These are phyloP conservation scores for Sistotremastrum niveocremeum DNA, from an alignment of 768 basidiomycete genomes.

Conservation along the genomic window DNA sequence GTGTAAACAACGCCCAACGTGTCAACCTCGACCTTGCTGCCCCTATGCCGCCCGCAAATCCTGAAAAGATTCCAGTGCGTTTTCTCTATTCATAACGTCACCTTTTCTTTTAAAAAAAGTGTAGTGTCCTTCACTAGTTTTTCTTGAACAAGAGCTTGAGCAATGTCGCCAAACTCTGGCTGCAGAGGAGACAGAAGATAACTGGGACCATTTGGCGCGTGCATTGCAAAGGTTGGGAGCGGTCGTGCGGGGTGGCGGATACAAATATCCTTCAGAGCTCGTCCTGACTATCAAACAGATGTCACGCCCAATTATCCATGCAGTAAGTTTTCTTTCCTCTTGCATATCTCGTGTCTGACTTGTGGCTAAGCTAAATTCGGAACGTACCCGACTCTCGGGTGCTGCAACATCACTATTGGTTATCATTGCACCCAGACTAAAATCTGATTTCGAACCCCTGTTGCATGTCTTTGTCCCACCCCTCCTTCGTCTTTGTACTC, in stretches of 20 bases:
- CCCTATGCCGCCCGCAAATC: too few relatives aligned
- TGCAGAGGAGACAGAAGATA: conserved; percentile 60
- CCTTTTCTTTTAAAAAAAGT: too few relatives aligned
- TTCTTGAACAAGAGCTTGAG: conserved; percentile 28
- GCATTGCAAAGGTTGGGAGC: conserved; percentile 32
- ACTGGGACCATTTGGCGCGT: conserved; percentile 57
- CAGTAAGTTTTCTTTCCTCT: conserved; percentile 21
- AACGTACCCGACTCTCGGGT: conserved; percentile 59
- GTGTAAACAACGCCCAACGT: too few relatives aligned
- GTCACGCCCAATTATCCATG: conserved; percentile 38
- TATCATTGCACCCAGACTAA: conserved; percentile 40
- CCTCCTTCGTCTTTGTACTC: conserved; percentile 50
- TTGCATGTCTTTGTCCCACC: conserved; percentile 54
- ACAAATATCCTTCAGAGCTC: conserved; percentile 37
- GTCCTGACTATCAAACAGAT: conserved; percentile 36
- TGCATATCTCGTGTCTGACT: neutral
- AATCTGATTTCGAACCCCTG: conserved; percentile 50
- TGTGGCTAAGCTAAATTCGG: conserved; percentile 32
- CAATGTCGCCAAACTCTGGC: conserved; percentile 26
- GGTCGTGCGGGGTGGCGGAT: conserved; percentile 38
- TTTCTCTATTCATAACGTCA: too few relatives aligned
- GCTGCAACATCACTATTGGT: conserved; percentile 50
- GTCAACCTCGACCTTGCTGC: too few relatives aligned
- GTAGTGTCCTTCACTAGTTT: conserved; percentile 20
- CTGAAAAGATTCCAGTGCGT: too few relatives aligned